These are phyloP conservation scores for Vigna reflexopilosa DNA, from an alignment of 306 rosid species.

Conservation along the genomic window DNA sequence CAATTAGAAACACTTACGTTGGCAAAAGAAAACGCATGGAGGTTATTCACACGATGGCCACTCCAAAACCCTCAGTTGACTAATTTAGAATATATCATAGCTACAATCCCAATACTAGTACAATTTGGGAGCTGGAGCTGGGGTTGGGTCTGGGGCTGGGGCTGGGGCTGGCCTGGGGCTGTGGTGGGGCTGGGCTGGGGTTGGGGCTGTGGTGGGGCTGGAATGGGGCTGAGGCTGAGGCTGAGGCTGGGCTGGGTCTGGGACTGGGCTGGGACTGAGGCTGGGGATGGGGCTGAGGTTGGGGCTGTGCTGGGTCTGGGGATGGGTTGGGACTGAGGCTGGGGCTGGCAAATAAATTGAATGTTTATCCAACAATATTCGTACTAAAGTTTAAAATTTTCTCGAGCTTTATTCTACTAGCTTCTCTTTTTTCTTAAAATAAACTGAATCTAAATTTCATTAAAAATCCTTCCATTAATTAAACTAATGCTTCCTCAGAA, in stretches of 20 bases:
- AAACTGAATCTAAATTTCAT: background rate
- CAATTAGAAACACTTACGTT: background rate
- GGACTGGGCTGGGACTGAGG: too few species aligned
- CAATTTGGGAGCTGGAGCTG: background rate
- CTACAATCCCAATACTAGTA: conserved; percentile 9
- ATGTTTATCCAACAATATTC: background rate
- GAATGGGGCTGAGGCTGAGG: too few species aligned
- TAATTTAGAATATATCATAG: conserved; percentile 18
- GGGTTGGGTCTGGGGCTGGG: too few species aligned
- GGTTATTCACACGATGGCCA: conserved; percentile 15
- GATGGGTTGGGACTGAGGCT: too few species aligned
- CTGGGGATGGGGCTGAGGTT: too few species aligned
- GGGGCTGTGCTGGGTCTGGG: too few species aligned
- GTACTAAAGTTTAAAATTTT: background rate
- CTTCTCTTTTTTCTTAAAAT: background rate
- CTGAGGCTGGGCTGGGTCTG: too few species aligned
- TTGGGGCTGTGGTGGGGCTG: too few species aligned
- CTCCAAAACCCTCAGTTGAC: background rate
- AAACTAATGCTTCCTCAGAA: background rate
- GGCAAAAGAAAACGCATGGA: conserved; percentile 10
- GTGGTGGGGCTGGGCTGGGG: too few species aligned
- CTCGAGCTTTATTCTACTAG: background rate
- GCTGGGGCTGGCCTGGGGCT: too few species aligned
- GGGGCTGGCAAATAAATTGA: too few species aligned
- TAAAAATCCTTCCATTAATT: conserved; percentile 17